Evolutionary conservation across 2,329 filamentous ascomycete species (phyloP).

Genomic region (Scytalidium sp.): DNA sequence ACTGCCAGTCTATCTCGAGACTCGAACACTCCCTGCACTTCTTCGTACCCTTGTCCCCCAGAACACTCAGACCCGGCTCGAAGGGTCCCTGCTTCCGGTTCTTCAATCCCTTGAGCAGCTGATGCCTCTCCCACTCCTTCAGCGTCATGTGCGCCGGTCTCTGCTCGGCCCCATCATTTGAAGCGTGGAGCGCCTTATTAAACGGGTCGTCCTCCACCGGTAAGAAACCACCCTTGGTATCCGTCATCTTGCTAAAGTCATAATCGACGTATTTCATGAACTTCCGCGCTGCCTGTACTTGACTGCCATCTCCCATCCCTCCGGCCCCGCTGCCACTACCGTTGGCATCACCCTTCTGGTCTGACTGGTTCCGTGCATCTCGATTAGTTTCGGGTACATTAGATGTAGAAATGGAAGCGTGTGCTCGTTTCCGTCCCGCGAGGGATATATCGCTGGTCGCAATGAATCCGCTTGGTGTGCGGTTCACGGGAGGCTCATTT

Average conservation of each 20-base stretch:
- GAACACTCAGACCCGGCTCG: constrained; percentile 80
- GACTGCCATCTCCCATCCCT: constrained; percentile 23
- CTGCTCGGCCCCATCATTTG: constrained; percentile 41
- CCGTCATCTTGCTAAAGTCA: constrained; percentile 96
- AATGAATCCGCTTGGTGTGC: constrained; percentile 67
- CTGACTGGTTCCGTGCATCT: constrained; percentile 58
- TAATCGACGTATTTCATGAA: constrained; percentile 96
- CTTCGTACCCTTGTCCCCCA: constrained; percentile 56
- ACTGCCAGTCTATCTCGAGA: constrained; percentile 91
- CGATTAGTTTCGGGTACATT: constrained; percentile 58
- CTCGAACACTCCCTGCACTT: constrained; percentile 80
- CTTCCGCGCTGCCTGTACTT: constrained; percentile 74
- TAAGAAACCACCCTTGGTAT: constrained; percentile 95
- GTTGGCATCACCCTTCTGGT: constrained; percentile 15
- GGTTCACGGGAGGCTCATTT: constrained; percentile 35
- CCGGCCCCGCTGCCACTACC: constrained; percentile 22
- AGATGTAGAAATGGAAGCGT: constrained; percentile 57
- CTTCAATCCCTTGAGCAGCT: constrained; percentile 69
- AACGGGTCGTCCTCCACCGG: constrained; percentile 88
- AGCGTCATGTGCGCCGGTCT: constrained; percentile 87
- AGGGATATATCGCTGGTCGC: constrained; percentile 62
- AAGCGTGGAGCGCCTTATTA: constrained; percentile 70
- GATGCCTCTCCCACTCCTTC: constrained; percentile 85
- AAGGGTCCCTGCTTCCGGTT: constrained; percentile 77
- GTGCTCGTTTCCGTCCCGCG: constrained; percentile 67